Conservation (phyloP, 2,329 filamentous ascomycete species). For the Pyrenochaeta sp. region DNA sequence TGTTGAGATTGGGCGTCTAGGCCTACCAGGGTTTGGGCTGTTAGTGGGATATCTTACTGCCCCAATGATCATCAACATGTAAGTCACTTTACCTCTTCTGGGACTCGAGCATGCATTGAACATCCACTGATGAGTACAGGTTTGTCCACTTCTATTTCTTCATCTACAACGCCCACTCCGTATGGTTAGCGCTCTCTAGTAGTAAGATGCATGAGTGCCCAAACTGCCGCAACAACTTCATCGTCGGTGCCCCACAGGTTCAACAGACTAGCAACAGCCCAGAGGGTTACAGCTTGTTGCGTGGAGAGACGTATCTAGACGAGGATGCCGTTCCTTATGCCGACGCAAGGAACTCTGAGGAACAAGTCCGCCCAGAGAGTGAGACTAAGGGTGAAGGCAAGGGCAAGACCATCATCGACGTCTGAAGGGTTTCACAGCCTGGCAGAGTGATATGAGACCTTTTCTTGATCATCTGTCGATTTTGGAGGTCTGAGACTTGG, state of each 20-base stretch:
- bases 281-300: constrained; percentile 26
- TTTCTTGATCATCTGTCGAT: not conserved
- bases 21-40: constrained; percentile 10
- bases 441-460: not conserved
- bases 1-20: constrained; percentile 10
- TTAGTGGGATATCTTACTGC: constrained; percentile 26
- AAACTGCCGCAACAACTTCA: constrained; percentile 23
- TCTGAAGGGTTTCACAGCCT: constrained; percentile 3
- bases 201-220: constrained; percentile 21
- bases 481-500: not conserved
- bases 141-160: constrained; percentile 20
- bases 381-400: constrained; percentile 14
- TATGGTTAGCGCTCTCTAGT: not conserved
- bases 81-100: not conserved
- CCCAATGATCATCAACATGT: constrained; percentile 33
- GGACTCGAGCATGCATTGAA: not conserved
- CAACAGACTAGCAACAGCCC: constrained; percentile 8
- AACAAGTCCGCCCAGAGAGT: constrained; percentile 11
- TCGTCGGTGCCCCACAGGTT: not conserved
- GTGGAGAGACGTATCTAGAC: constrained; percentile 28
- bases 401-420: constrained; percentile 16
- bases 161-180: constrained; percentile 7
- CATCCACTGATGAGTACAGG: constrained; percentile 9
- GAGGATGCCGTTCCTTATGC: constrained; percentile 20
- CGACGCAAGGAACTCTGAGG: constrained; percentile 14